Percentiles rank a stretch among this genome's conserved stretches.
phyloP scores from a whole-genome alignment of 345 rosid species.

The Combretum micranthum region DNA sequence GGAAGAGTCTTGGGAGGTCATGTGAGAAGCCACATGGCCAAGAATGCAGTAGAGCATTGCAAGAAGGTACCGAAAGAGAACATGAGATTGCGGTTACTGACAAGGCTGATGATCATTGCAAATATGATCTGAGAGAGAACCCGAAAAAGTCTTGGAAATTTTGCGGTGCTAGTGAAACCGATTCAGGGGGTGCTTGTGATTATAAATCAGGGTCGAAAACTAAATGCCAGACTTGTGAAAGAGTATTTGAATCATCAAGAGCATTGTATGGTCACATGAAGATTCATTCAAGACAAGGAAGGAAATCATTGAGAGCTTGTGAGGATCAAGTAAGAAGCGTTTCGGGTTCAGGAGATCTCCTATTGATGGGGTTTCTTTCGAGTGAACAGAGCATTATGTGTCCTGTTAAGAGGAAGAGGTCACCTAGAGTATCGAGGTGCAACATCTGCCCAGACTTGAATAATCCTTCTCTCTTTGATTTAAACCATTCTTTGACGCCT shows the following conservation, averaged over 20 bases:
- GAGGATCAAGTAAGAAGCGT: conserved; percentile 26
- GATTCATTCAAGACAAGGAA: conserved; percentile 34
- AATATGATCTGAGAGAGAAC: conserved; percentile 48
- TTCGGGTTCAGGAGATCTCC: conserved; percentile 28
- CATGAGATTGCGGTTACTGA: conserved; percentile 14
- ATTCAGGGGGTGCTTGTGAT: conserved; percentile 4
- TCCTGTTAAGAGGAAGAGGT: conserved; percentile 39
- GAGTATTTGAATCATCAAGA: conserved; percentile 26
- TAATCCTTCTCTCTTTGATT: conserved; percentile 22
- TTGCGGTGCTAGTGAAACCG: conserved; percentile 14
- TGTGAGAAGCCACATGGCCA: conserved; percentile 22
- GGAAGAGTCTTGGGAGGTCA: conserved; percentile 29
- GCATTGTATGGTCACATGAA: conserved; percentile 51
- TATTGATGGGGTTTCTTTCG: conserved; percentile 16
- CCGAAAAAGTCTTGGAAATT: conserved; percentile 62
- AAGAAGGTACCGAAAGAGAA: neutral
- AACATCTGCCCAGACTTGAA: conserved; percentile 21
- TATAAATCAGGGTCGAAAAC: neutral
- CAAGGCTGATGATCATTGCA: conserved; percentile 11
- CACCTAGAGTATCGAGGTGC: conserved; percentile 37
- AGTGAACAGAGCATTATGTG: conserved; percentile 12
- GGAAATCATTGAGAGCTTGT: conserved; percentile 5
- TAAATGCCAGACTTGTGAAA: conserved; percentile 27
- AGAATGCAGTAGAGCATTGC: conserved; percentile 11
- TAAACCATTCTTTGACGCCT: conserved; percentile 23